Percentiles rank a stretch among this genome's conserved stretches.
phyloP scores from a whole-genome alignment of 345 rosid genomes.

The Ricinus communis region DNA sequence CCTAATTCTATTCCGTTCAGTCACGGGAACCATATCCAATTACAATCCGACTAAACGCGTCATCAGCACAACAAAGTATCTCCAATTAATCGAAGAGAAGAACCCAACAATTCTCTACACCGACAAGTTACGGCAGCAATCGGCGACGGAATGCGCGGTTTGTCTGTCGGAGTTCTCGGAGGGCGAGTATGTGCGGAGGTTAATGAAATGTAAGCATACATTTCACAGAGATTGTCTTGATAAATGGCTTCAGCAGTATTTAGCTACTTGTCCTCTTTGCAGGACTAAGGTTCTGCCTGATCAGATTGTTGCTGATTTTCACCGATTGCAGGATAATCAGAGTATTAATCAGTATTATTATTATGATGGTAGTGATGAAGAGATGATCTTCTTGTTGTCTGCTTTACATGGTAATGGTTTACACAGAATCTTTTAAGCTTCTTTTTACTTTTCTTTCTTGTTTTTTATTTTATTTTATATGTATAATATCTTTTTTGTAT shows the following conservation, averaged over 20 bases:
- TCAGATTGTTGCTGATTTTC: conserved; percentile 33
- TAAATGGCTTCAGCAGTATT: conserved; percentile 38
- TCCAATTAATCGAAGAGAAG: conserved; percentile 37
- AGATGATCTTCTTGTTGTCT: conserved; percentile 35
- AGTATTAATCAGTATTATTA: neutral
- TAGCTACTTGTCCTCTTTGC: conserved; percentile 58
- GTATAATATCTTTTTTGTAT: neutral
- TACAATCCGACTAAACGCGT: conserved; percentile 4
- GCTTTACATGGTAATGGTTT: conserved; percentile 38
- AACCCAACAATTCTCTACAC: conserved; percentile 36
- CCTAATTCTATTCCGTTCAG: conserved; percentile 31
- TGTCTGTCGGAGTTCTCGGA: conserved; percentile 43
- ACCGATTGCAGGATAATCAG: conserved; percentile 14
- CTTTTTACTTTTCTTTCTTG: neutral
- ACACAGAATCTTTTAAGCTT: conserved; percentile 14
- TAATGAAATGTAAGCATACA: conserved; percentile 37
- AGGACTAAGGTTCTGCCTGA: conserved; percentile 49
- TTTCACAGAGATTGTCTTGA: conserved; percentile 52
- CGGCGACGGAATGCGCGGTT: conserved; percentile 32
- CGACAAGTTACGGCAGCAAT: neutral
- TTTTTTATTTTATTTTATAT: too few species aligned
- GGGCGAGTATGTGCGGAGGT: conserved; percentile 37
- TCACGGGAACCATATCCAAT: conserved; percentile 17
- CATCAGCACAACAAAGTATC: conserved; percentile 31
- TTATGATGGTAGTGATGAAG: conserved; percentile 46